Base-by-base conservation (phyloP, 78 protist genomes). In the Tieghemostelium lacteum region DNA sequence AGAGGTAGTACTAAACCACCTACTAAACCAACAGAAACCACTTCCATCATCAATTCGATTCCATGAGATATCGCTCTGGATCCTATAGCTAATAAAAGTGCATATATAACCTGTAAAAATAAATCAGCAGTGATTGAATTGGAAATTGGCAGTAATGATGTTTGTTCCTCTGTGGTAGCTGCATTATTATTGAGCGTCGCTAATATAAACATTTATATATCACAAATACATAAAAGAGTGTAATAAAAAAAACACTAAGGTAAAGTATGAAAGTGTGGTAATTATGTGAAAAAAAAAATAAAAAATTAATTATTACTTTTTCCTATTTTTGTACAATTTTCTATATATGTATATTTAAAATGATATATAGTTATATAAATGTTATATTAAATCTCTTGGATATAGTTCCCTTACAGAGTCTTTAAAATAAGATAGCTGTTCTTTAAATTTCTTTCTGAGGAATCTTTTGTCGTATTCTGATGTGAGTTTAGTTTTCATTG, bases 1-100 rank as follows among this genome's bases (percentile, higher is more conserved):
- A 95, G 12, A 40, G 97, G 97, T 14, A 95, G 75, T 29, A 95
- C 85, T 0, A 95, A 28, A 14, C 77, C 39, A 50, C 97, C 97
- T 1, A 95, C 77, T 2, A 85, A 45, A 31, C 83, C 83, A n/a
- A 87, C 83, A 64, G 86, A 40, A 28, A 76, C 1, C 19, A 75
- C 36, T 24, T 65, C 58, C 22, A 63, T 31, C 17, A 94, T 66
- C 37, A 49, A 77, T 45, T 94, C 96, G 28, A 72, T 28, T 0
- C 96, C 96, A 17, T 73, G 80, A 55, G 89, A 49, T 39, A 94
- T 78, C 26, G 65, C 12, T 5, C 76, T 52, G 26, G 96, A 78
- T 29, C 96, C 96, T 20, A 65, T 1, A 29, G 75, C 75, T 12
- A 94, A 52, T 24, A 94, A 37, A 37, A 31, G 36, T 50, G 87